phyloP scores from a whole-genome alignment of 2,329 filamentous ascomycete species.

The Pseudocercospora musae region DNA sequence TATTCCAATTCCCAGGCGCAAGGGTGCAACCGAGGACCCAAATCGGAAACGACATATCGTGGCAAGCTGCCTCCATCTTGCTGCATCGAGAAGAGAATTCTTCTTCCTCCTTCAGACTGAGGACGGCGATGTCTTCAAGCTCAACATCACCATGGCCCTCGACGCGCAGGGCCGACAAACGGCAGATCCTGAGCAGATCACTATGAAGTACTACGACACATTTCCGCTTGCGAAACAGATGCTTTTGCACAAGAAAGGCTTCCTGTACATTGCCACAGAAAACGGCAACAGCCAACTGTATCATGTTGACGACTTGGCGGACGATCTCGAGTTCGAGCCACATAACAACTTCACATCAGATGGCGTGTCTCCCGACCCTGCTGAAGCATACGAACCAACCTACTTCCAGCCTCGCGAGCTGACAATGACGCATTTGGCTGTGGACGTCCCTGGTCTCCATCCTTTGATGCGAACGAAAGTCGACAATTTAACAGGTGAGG shows the following conservation, averaged over 20 bases:
- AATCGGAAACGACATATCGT: slow-evolving; percentile 84
- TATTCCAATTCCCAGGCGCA: slow-evolving; percentile 81
- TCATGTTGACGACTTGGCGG: slow-evolving; percentile 94
- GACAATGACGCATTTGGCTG: slow-evolving; percentile 62
- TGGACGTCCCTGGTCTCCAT: slow-evolving; percentile 68
- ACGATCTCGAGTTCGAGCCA: slow-evolving; percentile 79
- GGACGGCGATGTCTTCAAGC: slow-evolving; percentile 97
- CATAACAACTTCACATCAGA: slow-evolving; percentile 48
- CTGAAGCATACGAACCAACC: slow-evolving; percentile 67
- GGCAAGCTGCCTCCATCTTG: slow-evolving; percentile 93
- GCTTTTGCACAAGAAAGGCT: slow-evolving; percentile 92
- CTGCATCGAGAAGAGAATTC: slow-evolving; percentile 76
- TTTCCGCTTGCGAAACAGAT: slow-evolving; percentile 83
- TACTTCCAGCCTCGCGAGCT: slow-evolving; percentile 78
- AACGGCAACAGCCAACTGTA: slow-evolving; percentile 93
- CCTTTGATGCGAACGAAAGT: slow-evolving; percentile 89
- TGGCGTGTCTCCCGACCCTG: slow-evolving; percentile 69
- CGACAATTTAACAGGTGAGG: slow-evolving; percentile 83
- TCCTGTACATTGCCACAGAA: slow-evolving; percentile 88
- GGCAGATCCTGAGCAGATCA: slow-evolving; percentile 76
- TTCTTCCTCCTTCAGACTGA: slow-evolving; percentile 96
- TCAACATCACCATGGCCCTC: slow-evolving; percentile 86
- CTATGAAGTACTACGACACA: slow-evolving; percentile 98
- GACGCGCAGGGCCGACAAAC: slow-evolving; percentile 74
- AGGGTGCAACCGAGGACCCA: slow-evolving; percentile 86